Conservation (phyloP, 192 early-diverging fungal genomes). For the Coemansia sp. region DNA sequence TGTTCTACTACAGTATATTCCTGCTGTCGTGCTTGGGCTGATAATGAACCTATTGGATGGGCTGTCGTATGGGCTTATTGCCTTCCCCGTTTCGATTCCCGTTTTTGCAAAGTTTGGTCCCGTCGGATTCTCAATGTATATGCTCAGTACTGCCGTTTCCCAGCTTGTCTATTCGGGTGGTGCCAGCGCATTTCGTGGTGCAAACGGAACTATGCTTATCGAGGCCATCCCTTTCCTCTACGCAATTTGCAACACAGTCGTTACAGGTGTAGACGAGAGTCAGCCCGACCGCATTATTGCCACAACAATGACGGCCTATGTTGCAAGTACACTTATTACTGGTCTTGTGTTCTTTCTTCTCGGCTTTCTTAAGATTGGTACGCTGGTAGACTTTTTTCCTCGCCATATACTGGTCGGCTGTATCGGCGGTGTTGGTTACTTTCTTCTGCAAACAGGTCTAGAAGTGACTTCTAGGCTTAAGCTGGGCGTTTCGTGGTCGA, state of each 20-base stretch:
- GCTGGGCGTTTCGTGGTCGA: slow-evolving; percentile 60
- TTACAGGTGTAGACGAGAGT: slow-evolving; percentile 57
- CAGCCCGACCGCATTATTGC: slow-evolving; percentile 73
- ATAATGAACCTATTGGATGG: slow-evolving; percentile 93
- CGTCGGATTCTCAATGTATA: slow-evolving; percentile 93
- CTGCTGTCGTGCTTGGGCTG: slow-evolving; percentile 87
- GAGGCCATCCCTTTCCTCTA: slow-evolving; percentile 90
- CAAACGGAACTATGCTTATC: slow-evolving; percentile 87
- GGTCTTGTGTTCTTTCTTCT: slow-evolving; percentile 83
- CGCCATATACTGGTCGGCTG: slow-evolving; percentile 94
- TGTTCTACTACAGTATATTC: slow-evolving; percentile 69
- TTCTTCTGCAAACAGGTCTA: slow-evolving; percentile 86
- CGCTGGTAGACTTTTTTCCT: slow-evolving; percentile 80
- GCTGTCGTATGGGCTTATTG: slow-evolving; percentile 86
- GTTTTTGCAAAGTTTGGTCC: slow-evolving; percentile 71
- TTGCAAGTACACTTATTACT: slow-evolving; percentile 84
- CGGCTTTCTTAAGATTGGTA: slow-evolving; percentile 77
- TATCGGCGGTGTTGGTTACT: slow-evolving; percentile 94
- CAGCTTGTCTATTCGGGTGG: slow-evolving; percentile 76
- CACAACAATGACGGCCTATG: slow-evolving; percentile 88
- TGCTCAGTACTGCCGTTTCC: slow-evolving; percentile 75
- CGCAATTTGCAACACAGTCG: slow-evolving; percentile 72
- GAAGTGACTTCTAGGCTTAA: slow-evolving; percentile 78
- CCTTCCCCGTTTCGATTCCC: slow-evolving; percentile 79
- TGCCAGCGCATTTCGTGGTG: slow-evolving; percentile 88